These are phyloP conservation scores for Sphaerulina musiva DNA, from an alignment of 2,329 filamentous ascomycete genomes.

Conservation along the genomic window DNA sequence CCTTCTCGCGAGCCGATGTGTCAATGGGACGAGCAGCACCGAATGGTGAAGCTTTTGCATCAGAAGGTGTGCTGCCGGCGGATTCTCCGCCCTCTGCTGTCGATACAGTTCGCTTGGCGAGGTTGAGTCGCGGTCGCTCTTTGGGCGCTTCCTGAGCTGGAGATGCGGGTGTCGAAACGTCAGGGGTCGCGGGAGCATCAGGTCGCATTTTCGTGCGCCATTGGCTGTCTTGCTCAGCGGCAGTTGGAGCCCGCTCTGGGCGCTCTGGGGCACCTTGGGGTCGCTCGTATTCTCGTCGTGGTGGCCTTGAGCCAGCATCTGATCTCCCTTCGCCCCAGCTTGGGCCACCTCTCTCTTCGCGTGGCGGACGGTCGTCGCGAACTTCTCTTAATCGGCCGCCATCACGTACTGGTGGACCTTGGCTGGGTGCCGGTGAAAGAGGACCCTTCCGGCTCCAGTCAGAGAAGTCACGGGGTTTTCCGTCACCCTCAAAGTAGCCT, in stretches of 20 bases:
- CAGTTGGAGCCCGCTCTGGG: conserved; percentile 67
- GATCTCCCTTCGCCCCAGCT: conserved; percentile 65
- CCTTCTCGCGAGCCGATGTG: conserved; percentile 78
- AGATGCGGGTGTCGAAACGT: conserved; percentile 68
- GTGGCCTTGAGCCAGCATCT: conserved; percentile 71
- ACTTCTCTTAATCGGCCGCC: conserved; percentile 48
- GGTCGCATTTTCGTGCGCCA: conserved; percentile 90
- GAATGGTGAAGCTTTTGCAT: conserved; percentile 86
- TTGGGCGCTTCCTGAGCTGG: conserved; percentile 57
- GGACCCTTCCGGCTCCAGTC: conserved; percentile 97
- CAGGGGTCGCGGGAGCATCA: conserved; percentile 64
- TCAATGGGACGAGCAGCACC: conserved; percentile 91
- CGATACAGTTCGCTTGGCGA: conserved; percentile 84
- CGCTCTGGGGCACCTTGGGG: conserved; percentile 41
- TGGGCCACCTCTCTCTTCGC: conserved; percentile 52
- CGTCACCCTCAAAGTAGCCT: conserved; percentile 61
- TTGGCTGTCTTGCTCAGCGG: conserved; percentile 85
- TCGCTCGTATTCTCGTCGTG: conserved; percentile 67
- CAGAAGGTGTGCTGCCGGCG: conserved; percentile 37
- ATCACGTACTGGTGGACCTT: conserved; percentile 43
- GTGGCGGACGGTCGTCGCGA: conserved; percentile 49
- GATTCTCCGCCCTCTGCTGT: conserved; percentile 54
- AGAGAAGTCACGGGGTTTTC: conserved; percentile 70
- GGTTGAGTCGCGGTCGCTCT: conserved; percentile 73
- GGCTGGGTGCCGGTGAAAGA: conserved; percentile 60